Evolutionary conservation across 1,139 yeast genomes (phyloP), one percentile per base, ranked within the genome.

Genomic region (Geotrichum candidum): DNA sequence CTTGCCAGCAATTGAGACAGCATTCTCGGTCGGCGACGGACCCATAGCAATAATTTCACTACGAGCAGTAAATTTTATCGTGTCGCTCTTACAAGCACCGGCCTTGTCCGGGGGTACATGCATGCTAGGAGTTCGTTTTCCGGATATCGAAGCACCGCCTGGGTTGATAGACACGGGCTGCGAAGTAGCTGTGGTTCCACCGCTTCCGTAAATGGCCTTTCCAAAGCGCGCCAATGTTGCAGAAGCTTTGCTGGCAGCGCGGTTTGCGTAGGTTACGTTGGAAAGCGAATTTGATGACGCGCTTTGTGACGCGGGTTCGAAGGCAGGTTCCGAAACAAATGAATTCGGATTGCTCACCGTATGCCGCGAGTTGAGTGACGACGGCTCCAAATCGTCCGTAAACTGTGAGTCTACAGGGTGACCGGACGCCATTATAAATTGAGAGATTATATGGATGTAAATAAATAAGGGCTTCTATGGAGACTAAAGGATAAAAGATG

Each of bases 1-100:
- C 45, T 71, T 70, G 2, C 75, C 75, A 1, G 70, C 72, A 55
- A 73, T 66, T 2, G 76, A 77, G 0, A 72, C 75, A 4, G 67
- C 63, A 1, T 63, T 61, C 31, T 65, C 65, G n/a, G 72, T 70
- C 0, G 68, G 66, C 3, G 72, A 68, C 29, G 68, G 67, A 22
- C 70, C 72, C 73, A 72, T 71, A 11, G 74, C 74, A 25, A 68
- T 54, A 22, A 72, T 70, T 9, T 68, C 70, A 31, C 72, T 68
- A 29, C 68, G 63, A 23, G 74, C 71, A 22, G 54, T 53, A 33
- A 41, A 60, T 15, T 41, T 35, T 2, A 60, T 56, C 4, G 51
- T 53, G 35, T 56, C 62, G 31, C 23, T 35, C 53, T 51, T 59
- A 46, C 13, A 25, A 18, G 53, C 18, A 13, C 46, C n/a, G 27